Conservation (phyloP, 306 rosid species). For the Castanea sativa region DNA sequence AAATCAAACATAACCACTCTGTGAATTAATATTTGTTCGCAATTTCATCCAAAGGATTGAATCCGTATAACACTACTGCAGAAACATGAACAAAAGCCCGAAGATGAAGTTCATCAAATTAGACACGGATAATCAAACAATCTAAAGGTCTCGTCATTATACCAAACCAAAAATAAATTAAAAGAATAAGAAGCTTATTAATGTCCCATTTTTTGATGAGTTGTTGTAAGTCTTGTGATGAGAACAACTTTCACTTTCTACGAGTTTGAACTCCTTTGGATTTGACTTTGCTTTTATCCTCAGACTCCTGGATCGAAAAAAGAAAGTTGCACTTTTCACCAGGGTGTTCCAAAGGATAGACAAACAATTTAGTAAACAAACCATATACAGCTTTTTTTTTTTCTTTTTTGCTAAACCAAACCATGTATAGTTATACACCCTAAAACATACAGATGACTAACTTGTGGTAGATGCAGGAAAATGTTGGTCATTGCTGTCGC, state of each 20-base stretch:
- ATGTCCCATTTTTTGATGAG: background rate
- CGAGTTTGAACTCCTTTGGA: conserved; percentile 9
- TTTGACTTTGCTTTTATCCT: conserved; percentile 42
- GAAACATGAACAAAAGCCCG: no score
- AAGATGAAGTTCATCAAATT: background rate
- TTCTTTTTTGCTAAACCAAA: no score
- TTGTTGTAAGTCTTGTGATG: background rate
- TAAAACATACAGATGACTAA: conserved; percentile 14
- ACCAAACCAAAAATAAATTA: no score
- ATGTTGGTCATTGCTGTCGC: conserved; percentile 64
- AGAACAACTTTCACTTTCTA: conserved; percentile 32
- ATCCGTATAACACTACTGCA: no score
- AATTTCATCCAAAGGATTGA: no score
- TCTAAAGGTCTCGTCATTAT: background rate
- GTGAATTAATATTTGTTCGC: no score
- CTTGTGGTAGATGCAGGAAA: conserved; percentile 75
- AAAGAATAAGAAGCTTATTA: conserved; percentile 1
- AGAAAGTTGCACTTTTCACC: conserved; percentile 11
- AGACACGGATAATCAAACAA: background rate
- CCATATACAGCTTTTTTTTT: background rate
- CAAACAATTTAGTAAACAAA: conserved; percentile 5
- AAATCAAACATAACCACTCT: no score
- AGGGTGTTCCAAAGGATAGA: background rate
- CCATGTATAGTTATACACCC: background rate
- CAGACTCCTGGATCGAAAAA: conserved; percentile 35